Base-by-base conservation (phyloP, 305 asterid species). In the Ilex paraguariensis region DNA sequence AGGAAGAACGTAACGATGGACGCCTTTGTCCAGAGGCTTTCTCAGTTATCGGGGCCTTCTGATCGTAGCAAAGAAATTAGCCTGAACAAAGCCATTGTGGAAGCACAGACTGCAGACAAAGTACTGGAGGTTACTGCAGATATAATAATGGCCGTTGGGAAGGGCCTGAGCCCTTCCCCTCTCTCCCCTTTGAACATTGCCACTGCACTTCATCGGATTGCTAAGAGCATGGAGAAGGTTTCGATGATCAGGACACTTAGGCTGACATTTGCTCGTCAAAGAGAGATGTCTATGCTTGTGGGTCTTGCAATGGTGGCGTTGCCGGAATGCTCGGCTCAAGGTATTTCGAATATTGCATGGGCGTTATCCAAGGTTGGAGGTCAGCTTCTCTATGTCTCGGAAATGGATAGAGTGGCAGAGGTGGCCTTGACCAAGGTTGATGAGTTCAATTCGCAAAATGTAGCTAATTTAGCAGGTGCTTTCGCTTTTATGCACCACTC, bases 401-500 rank as follows among this genome's bases (percentile, higher is more conserved):
- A 92, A 72, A 92, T 92, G 97, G 98, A 89, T 56, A 81, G 96
- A 76, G 81, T 89, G 44, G 95, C 98, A 46, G 97, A 92, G 82
- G 93, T 92, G 70, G 93, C 94, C 2, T 70, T 78, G 70, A 64
- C 80, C 10, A 92, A 82, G 84, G 85, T 85, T 57, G 72, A 59
- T 4, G 98, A 87, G 36, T 80, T 92, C 65, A 92, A 89, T 74
- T 82, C 98, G 0, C 98, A 89, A 66, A 89, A 92, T 70, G 93
- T 92, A 54, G 96, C 98, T 61, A 92, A 92, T 50, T 10, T 89
- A 36, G 98, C 97, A 0, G 98, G 98, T 46, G 95, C 98, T 36
- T 92, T 85, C 70, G 97, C 98, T 71, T 82, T 97, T 9, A 92
- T 92, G 98, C 91, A 77, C 64, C 98, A 92, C 62, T 89, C 98